Percentiles rank a stretch among this genome's conserved stretches.
Conservation (phyloP, 2,329 filamentous ascomycete genomes). For the Hymenoscyphus fraxineus region DNA sequence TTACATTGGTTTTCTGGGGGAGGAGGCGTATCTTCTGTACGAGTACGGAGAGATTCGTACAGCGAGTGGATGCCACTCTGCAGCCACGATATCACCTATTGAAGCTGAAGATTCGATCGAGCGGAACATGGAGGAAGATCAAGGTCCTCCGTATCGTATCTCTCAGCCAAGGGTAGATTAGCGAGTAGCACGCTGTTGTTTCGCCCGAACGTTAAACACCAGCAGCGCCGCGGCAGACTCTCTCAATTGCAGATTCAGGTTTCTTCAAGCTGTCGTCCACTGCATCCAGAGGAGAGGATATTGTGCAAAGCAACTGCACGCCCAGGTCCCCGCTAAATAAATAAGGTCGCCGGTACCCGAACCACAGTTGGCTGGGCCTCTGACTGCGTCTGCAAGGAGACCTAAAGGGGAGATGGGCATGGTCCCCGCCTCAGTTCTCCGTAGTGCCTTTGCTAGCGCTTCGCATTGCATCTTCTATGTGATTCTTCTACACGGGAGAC, state of each 20-base stretch:
- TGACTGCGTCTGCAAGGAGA: slow-evolving; percentile 3
- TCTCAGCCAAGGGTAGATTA: slow-evolving; percentile 39
- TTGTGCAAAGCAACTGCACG: not conserved
- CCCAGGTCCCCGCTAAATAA: slow-evolving; percentile 6
- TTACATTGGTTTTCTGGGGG: not conserved
- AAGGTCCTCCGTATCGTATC: no score
- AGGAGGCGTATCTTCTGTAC: not conserved
- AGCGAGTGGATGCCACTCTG: not conserved
- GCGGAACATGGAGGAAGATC: slow-evolving; percentile 67
- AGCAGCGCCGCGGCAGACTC: not conserved
- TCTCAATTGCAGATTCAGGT: not conserved
- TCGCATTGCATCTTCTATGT: not conserved
- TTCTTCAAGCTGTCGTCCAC: not conserved
- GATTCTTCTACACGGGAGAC: not conserved
- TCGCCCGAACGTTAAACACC: not conserved
- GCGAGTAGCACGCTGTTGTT: not conserved
- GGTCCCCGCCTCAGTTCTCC: not conserved
- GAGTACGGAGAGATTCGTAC: not conserved
- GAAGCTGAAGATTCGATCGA: slow-evolving; percentile 46
- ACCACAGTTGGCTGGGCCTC: not conserved
- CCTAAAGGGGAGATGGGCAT: not conserved
- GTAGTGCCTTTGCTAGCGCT: not conserved
- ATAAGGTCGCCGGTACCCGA: slow-evolving; percentile 6
- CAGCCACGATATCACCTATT: not conserved
- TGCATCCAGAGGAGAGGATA: not conserved